Conservation (phyloP, 1,284 basidiomycete genomes). For the Irpex rosettiformis region DNA sequence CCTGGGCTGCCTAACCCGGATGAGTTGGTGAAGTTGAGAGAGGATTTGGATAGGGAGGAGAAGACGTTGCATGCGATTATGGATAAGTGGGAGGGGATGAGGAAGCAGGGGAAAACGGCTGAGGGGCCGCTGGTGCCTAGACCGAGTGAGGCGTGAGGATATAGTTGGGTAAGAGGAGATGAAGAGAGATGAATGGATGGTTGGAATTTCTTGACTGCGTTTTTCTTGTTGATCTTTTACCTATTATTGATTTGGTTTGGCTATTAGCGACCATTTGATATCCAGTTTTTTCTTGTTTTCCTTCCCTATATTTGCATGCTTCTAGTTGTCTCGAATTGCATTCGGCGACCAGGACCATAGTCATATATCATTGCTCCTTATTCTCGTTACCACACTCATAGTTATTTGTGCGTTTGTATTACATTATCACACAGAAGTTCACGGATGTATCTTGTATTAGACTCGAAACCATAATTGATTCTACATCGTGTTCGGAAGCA, state of each 20-base stretch:
- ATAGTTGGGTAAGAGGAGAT: background rate
- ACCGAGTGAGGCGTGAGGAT: background rate
- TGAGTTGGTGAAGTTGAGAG: background rate
- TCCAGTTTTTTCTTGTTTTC: background rate
- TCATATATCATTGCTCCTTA: background rate
- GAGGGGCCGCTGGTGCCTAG: background rate
- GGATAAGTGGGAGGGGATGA: slow-evolving; percentile 2
- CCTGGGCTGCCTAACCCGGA: background rate
- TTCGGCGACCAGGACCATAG: background rate
- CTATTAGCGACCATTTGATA: background rate
- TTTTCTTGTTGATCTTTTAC: background rate
- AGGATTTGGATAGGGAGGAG: background rate
- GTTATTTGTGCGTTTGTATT: background rate
- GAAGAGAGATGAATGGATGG: background rate
- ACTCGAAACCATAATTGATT: background rate
- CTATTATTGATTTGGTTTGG: background rate
- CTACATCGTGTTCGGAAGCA: no score
- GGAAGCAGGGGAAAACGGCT: background rate
- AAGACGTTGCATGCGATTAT: background rate
- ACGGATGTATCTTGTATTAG: background rate
- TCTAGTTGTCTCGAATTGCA: background rate
- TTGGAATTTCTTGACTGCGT: background rate
- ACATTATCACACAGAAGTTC: background rate
- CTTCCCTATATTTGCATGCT: no score
- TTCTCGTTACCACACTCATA: background rate